A percentile compares a stretch with the other conserved stretches of the same genome.
These are phyloP conservation scores for Hymenoscyphus linearis DNA, from an alignment of 2,329 filamentous ascomycete genomes.

Conservation along the genomic window DNA sequence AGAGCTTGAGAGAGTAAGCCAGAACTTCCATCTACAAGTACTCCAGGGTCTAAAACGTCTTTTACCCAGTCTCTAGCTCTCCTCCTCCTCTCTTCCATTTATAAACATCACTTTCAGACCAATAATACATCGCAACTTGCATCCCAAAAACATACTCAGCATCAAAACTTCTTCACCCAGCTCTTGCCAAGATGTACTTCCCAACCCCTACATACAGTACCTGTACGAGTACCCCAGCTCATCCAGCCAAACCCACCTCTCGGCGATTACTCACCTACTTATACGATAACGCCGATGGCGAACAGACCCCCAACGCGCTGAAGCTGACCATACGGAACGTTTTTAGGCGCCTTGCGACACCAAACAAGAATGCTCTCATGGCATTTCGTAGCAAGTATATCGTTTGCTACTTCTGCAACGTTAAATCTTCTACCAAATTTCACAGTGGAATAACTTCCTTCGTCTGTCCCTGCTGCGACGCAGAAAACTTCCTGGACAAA, in stretches of 20 bases:
- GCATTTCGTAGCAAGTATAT: slow-evolving; percentile 35
- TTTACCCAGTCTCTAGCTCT: not conserved
- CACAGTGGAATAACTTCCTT: slow-evolving; percentile 59
- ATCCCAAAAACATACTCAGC: too few relatives aligned
- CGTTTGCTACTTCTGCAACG: slow-evolving; percentile 80
- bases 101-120: not conserved
- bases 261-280: not conserved
- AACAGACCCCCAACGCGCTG: not conserved
- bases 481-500: slow-evolving; percentile 84
- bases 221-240: too few relatives aligned
- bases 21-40: too few relatives aligned
- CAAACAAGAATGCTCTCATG: slow-evolving; percentile 22
- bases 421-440: slow-evolving; percentile 55
- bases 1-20: too few relatives aligned
- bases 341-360: not conserved
- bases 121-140: too few relatives aligned
- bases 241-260: too few relatives aligned
- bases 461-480: slow-evolving; percentile 72
- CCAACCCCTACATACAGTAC: not conserved
- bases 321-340: not conserved
- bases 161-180: not conserved
- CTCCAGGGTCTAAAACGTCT: not conserved
- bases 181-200: not conserved
- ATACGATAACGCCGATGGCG: not conserved
- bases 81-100: not conserved